A percentile compares a stretch with the other conserved stretches of the same genome.
These are phyloP conservation scores for Cercospora beticola DNA, from an alignment of 2,329 filamentous ascomycete species.

Conservation along the genomic window DNA sequence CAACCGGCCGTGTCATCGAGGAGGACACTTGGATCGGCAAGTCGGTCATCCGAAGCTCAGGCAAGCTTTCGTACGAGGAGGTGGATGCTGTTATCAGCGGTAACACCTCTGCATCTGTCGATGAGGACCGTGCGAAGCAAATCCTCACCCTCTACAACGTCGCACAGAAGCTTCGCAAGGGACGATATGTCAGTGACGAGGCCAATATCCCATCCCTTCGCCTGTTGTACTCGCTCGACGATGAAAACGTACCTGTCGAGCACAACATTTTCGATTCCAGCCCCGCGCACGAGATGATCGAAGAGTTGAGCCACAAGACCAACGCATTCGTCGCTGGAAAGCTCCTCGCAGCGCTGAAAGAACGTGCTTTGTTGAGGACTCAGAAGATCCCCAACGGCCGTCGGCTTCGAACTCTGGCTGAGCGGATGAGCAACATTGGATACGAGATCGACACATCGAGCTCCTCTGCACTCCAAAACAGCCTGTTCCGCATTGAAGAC, in stretches of 20 bases:
- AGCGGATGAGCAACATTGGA: slow-evolving; percentile 88
- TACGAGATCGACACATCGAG: slow-evolving; percentile 86
- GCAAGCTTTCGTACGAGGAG: slow-evolving; percentile 79
- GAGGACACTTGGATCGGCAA: slow-evolving; percentile 93
- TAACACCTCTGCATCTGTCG: slow-evolving; percentile 55
- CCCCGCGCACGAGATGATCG: slow-evolving; percentile 84
- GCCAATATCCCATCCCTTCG: slow-evolving; percentile 81
- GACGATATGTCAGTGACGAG: slow-evolving; percentile 72
- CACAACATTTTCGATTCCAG: slow-evolving; percentile 94
- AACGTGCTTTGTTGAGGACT: slow-evolving; percentile 88
- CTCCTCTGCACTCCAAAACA: slow-evolving; percentile 89
- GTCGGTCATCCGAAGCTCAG: slow-evolving; percentile 85
- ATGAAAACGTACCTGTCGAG: slow-evolving; percentile 96
- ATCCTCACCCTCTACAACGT: slow-evolving; percentile 78
- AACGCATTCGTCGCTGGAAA: slow-evolving; percentile 88
- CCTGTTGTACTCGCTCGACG: slow-evolving; percentile 88
- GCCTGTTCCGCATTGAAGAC: slow-evolving; percentile 90
- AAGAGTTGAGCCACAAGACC: slow-evolving; percentile 91
- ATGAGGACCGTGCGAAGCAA: slow-evolving; percentile 68
- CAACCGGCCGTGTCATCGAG: slow-evolving; percentile 75
- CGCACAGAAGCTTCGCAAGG: slow-evolving; percentile 86
- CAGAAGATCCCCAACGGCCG: slow-evolving; percentile 83
- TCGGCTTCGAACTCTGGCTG: slow-evolving; percentile 83
- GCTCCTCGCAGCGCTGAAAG: slow-evolving; percentile 73
- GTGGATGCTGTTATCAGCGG: slow-evolving; percentile 79